These are phyloP conservation scores for Nothomitra cinnamomea DNA, from an alignment of 2,329 filamentous ascomycete genomes.

Conservation along the genomic window DNA sequence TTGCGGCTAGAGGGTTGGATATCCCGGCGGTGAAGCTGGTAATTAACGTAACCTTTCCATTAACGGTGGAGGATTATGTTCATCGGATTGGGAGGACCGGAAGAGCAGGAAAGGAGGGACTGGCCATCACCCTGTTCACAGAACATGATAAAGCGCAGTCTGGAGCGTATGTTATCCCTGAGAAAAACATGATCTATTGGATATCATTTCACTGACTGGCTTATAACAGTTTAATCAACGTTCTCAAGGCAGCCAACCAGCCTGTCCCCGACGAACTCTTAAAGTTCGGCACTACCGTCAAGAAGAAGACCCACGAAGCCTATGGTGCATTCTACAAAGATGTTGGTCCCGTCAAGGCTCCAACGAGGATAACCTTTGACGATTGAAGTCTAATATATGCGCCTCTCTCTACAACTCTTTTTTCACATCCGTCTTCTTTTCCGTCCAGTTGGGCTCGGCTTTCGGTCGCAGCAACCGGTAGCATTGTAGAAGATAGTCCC, in stretches of 20 bases:
- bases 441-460: neutral
- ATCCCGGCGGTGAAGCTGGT: slow-evolving; percentile 92
- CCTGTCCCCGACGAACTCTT: slow-evolving; percentile 75
- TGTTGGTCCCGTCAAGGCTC: slow-evolving; percentile 63
- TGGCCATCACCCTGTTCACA: slow-evolving; percentile 87
- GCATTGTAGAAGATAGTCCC: slow-evolving; percentile 1
- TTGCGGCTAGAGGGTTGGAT: slow-evolving; percentile 83
- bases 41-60: slow-evolving; percentile 84
- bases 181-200: slow-evolving; percentile 10
- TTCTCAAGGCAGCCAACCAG: slow-evolving; percentile 85
- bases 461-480: neutral
- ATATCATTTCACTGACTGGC: slow-evolving; percentile 2
- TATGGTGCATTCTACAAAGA: slow-evolving; percentile 96
- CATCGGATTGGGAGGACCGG: slow-evolving; percentile 92
- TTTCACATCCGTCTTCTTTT: neutral
- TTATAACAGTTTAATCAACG: slow-evolving; percentile 60
- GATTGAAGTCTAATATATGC: slow-evolving; percentile 1
- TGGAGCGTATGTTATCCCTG: slow-evolving; percentile 49
- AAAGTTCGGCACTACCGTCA: slow-evolving; percentile 95
- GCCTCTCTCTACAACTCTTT: too few relatives aligned
- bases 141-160: slow-evolving; percentile 86
- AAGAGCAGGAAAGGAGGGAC: slow-evolving; percentile 73
- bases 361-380: slow-evolving; percentile 88
- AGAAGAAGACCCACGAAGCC: slow-evolving; percentile 93
- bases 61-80: slow-evolving; percentile 94